Base-by-base conservation (phyloP, 1,284 basidiomycete species). In the Sanguinoderma infundibulare region DNA sequence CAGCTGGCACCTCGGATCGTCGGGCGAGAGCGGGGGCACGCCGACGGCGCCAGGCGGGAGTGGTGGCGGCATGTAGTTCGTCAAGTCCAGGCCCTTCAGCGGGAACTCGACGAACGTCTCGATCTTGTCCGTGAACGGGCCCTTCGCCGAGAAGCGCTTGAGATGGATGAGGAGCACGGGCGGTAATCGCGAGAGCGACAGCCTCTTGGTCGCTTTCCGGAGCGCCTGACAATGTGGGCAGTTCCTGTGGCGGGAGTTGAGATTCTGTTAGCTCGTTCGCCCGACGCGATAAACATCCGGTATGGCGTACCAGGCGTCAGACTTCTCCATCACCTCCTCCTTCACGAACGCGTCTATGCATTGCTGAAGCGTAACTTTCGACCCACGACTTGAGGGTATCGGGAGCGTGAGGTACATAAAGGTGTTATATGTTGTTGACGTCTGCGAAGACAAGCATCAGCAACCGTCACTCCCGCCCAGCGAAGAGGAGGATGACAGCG, bases 331-430 rank as follows among this genome's bases (percentile, higher is more conserved):
- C 5, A 96, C 84, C 74, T 99, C 97, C 51, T 92, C 87, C 70
- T 90, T 89, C 63, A 98, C 94, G 74, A 98, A 97, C 3, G 91
- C 87, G 70, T 98, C 93, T 63, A 99, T 79, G 75, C 97, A 97
- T 53, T 90, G 85, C 57, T 90, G 82, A 44, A 99, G 78, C 2
- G 90, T 83, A 22, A 93, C 87, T 70, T 87, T 91, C n/a, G 82
- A 81, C 20, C 81, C 79, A 55, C 84, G 83, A 15, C 81, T 80
- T 15, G 83, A 80, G 0, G 97, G 96, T 56, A 99, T 89, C 1
- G 97, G 96, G 58, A 99, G 76, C 36, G 95, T 93, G 58, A 99
- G 84, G 69, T 98, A 97, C 84, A 98, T 98, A 79, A 99, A 99
- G 3, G 94, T 87, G 73, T 99, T 98, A 72, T 98, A 99, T 8